phyloP scores from a whole-genome alignment of 169 alveolate species.

The Amoebophrya sp. region DNA sequence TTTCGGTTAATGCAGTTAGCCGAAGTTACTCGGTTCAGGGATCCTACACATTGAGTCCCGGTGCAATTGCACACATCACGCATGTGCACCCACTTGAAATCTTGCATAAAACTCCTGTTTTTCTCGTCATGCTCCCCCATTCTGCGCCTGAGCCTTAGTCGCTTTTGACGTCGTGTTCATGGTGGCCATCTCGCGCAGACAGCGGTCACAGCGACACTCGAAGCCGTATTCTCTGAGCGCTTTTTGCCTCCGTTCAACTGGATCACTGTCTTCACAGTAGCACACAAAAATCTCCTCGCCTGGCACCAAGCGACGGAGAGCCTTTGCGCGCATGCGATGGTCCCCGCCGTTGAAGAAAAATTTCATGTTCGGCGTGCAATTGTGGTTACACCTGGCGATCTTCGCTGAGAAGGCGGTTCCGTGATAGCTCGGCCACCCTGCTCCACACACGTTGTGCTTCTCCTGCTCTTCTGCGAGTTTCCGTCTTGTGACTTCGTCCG shows the following conservation, averaged over 20 bases:
- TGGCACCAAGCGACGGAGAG: background rate
- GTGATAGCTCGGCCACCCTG: background rate
- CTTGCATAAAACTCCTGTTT: too few species aligned
- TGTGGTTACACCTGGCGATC: constrained; percentile 3
- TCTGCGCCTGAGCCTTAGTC: too few species aligned
- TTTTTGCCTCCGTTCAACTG: background rate
- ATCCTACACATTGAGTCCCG: too few species aligned
- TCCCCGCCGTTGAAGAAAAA: background rate
- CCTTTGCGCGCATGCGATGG: background rate
- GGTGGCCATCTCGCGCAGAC: background rate
- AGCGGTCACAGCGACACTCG: background rate
- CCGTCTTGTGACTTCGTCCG: too few species aligned
- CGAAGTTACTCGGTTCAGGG: too few species aligned
- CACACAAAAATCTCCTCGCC: background rate
- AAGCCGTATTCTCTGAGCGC: background rate
- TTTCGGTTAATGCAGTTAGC: too few species aligned
- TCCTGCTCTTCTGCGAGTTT: background rate
- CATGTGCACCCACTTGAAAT: too few species aligned
- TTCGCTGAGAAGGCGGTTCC: background rate
- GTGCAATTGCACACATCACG: too few species aligned
- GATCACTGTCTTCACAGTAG: background rate
- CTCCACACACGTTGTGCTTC: background rate
- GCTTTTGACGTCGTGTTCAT: too few species aligned
- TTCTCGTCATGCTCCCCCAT: too few species aligned
- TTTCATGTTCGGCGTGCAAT: background rate